phyloP scores from a whole-genome alignment of 1,284 basidiomycete genomes.

The Apiotrichum laibachii region DNA sequence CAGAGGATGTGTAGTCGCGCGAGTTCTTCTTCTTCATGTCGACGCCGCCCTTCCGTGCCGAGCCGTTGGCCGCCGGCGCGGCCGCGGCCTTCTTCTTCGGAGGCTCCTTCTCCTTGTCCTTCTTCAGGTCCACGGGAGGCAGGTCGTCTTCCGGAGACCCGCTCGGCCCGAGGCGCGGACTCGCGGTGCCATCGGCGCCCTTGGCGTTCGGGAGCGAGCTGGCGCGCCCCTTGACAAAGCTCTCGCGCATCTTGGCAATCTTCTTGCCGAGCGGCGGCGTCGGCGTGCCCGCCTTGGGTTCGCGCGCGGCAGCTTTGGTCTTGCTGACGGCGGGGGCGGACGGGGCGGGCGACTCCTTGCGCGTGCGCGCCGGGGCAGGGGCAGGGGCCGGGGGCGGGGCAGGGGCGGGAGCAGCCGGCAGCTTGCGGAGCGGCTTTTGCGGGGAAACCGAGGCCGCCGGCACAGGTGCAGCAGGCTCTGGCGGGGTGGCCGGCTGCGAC shows the following conservation, averaged over 20 bases:
- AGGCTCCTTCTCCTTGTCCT: slow-evolving; percentile 5
- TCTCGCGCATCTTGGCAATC: slow-evolving; percentile 32
- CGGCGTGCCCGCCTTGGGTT: too few species aligned
- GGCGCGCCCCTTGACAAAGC: slow-evolving; percentile 21
- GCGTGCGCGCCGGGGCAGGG: background rate
- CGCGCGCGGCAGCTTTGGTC: background rate
- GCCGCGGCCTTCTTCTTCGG: background rate
- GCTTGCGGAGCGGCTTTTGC: background rate
- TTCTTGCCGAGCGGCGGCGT: slow-evolving; percentile 25
- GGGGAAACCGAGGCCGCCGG: background rate
- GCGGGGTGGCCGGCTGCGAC: slow-evolving; percentile 1
- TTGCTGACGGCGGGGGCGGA: background rate
- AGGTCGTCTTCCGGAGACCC: background rate
- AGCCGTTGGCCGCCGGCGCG: background rate
- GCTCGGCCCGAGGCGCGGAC: slow-evolving; percentile 12
- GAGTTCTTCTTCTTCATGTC: slow-evolving; percentile 5
- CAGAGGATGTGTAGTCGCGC: slow-evolving; percentile 21
- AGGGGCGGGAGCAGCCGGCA: background rate
- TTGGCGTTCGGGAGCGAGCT: slow-evolving; percentile 26
- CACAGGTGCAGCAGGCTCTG: background rate
- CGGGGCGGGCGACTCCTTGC: slow-evolving; percentile 15
- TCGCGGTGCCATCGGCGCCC: slow-evolving; percentile 15
- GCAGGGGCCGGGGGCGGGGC: background rate
- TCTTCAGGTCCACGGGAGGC: too few species aligned
- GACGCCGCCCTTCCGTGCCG: background rate